These are phyloP conservation scores for Ogataea glucozyma DNA, from an alignment of 805 yeast genomes.

Conservation along the genomic window DNA sequence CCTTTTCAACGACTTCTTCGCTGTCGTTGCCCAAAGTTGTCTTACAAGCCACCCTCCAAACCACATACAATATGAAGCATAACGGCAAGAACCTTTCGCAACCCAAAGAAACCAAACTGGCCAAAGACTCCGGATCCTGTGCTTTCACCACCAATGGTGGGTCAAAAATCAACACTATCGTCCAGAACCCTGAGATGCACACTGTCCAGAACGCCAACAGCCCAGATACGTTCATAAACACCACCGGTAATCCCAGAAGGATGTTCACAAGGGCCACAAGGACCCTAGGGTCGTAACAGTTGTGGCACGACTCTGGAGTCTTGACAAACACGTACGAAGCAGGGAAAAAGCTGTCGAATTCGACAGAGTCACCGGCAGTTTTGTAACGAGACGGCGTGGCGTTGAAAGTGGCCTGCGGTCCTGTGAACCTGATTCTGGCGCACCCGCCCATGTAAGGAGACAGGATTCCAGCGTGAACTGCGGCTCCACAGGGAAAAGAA, in stretches of 20 bases:
- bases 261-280: slow-evolving; percentile 58
- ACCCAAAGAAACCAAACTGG: slow-evolving; percentile 67
- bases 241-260: slow-evolving; percentile 60
- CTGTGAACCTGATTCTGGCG: slow-evolving; percentile 58
- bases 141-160: slow-evolving; percentile 71
- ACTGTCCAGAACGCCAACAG: slow-evolving; percentile 61
- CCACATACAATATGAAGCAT: slow-evolving; percentile 64
- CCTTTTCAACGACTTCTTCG: no score
- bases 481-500: slow-evolving; percentile 88
- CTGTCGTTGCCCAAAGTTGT: slow-evolving; percentile 55
- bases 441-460: slow-evolving; percentile 81
- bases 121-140: slow-evolving; percentile 50
- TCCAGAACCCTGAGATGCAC: slow-evolving; percentile 77
- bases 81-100: slow-evolving; percentile 75
- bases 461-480: slow-evolving; percentile 78
- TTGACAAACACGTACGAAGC: slow-evolving; percentile 62
- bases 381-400: slow-evolving; percentile 48
- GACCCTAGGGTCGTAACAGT: slow-evolving; percentile 72
- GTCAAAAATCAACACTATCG: slow-evolving; percentile 70
- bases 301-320: slow-evolving; percentile 53
- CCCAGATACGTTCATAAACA: slow-evolving; percentile 46
- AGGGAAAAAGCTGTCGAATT: slow-evolving; percentile 73
- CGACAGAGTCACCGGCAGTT: slow-evolving; percentile 52
- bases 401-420: slow-evolving; percentile 51
- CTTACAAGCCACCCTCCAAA: slow-evolving; percentile 60